A percentile compares a stretch with the other conserved stretches of the same genome.
Evolutionary conservation across 331 rosid species (phyloP).

Genomic region (Spiraea crenata): DNA sequence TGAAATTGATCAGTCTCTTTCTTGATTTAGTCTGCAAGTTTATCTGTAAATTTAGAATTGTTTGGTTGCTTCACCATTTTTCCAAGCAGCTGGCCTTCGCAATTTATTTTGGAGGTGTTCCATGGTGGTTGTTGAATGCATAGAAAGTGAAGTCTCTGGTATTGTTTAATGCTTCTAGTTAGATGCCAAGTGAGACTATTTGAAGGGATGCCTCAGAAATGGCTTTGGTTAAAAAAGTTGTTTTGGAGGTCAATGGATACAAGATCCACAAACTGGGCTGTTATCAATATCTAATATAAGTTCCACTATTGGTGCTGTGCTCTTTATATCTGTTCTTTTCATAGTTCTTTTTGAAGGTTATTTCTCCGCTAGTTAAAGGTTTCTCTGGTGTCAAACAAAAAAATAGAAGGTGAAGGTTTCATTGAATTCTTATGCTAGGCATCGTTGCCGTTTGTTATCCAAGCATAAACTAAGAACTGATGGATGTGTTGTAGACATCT

Average conservation of each 20-base stretch:
- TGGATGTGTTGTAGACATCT: too few species aligned
- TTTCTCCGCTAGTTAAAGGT: too few species aligned
- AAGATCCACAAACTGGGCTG: neutral
- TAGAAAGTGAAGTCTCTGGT: neutral
- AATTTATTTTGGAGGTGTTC: neutral
- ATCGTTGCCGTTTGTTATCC: too few species aligned
- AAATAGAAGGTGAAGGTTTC: too few species aligned
- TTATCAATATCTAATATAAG: neutral
- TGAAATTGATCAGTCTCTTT: neutral
- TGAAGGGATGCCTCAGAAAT: neutral
- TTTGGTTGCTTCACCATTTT: neutral
- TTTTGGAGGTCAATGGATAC: neutral
- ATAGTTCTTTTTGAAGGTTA: too few species aligned
- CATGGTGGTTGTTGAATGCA: neutral
- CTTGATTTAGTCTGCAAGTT: conserved; percentile 1
- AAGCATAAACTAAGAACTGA: too few species aligned
- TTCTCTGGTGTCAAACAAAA: too few species aligned
- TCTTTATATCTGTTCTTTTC: too few species aligned
- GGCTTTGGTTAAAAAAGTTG: neutral
- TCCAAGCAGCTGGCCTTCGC: neutral
- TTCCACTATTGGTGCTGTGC: too few species aligned
- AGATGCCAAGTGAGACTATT: neutral
- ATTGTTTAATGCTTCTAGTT: too few species aligned
- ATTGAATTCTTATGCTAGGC: too few species aligned
- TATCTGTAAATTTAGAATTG: neutral